A percentile compares a stretch with the other conserved stretches of the same genome.
Evolutionary conservation across 2,329 filamentous ascomycete genomes (phyloP).

Genomic region (Intubia oerlemansii): DNA sequence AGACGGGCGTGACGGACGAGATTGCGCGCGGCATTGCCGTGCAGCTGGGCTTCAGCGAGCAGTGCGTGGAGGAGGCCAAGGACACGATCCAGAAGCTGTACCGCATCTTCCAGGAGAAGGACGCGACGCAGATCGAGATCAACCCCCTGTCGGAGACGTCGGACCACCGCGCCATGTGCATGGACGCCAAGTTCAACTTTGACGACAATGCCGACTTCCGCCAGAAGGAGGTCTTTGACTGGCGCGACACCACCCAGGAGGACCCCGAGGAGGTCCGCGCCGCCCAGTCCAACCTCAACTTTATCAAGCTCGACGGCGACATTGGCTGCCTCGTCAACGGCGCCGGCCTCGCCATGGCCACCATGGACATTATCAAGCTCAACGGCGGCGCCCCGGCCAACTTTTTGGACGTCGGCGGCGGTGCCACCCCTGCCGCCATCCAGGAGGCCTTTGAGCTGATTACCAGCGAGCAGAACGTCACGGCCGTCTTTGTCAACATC

Average conservation of each 20-base stretch:
- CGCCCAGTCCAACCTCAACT: conserved; percentile 87
- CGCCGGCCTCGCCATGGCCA: conserved; percentile 97
- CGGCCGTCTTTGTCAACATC: conserved; percentile 99
- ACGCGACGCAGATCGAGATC: conserved; percentile 98
- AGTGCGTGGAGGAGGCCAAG: conserved; percentile 90
- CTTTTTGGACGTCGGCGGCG: conserved; percentile 96
- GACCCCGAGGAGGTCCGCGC: conserved; percentile 96
- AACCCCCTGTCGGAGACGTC: conserved; percentile 97
- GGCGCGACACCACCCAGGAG: conserved; percentile 89
- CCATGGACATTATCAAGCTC: conserved; percentile 99
- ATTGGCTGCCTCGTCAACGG: conserved; percentile 99
- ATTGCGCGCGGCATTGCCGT: conserved; percentile 77
- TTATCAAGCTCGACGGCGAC: conserved; percentile 99
- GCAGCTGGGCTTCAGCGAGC: conserved; percentile 91
- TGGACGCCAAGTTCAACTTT: conserved; percentile 98
- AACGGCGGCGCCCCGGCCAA: conserved; percentile 93
- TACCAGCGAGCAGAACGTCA: conserved; percentile 94
- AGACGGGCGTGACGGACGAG: conserved; percentile 85
- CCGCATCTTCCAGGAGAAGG: conserved; percentile 95
- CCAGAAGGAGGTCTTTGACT: conserved; percentile 87
- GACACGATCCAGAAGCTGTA: conserved; percentile 97
- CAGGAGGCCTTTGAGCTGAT: conserved; percentile 97
- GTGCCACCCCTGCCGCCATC: conserved; percentile 90
- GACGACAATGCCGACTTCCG: conserved; percentile 98
- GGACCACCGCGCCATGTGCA: conserved; percentile 93